Base-by-base conservation (phyloP, 2,329 filamentous ascomycete species). In the Colletotrichum salicis region DNA sequence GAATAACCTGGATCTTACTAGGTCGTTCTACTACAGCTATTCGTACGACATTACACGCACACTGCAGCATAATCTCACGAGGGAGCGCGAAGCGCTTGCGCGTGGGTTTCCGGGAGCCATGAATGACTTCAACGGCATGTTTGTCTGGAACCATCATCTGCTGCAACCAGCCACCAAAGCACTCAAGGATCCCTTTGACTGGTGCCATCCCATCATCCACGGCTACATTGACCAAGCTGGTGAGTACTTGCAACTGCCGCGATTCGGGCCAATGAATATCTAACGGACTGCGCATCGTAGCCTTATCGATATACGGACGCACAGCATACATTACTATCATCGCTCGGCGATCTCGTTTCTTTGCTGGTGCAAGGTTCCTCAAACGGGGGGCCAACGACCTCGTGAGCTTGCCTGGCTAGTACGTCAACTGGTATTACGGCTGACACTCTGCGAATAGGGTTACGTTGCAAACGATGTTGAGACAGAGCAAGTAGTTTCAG, bases 381-480 rank as follows among this genome's bases (percentile, higher is more conserved):
- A 99, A 99, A 82, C 91, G 96, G 70, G 96, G 96, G 37, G 93
- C 95, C 59, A 99, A 99, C 78, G 96, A 99, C 80, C 81, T 95
- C 68, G 86, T 87, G 82, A 59, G 79, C 74, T 58, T 15, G 37
- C 10, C 13, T 19, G 27, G 29, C 6, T 15, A 10, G n/a, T 19
- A 5, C 35, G 13, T 6, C 56, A 22, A n/a, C 10, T 22, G 1
- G 4, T 41, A 19, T 7, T 11, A 2, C 22, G 11, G 27, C 35
- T 73, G 56, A 74, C n/a, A n/a, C 19, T 19, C 15, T n/a, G 24
- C n/a, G 13, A 2, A 57, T 86, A 70, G 79, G 96, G 96, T 15
- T 97, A 97, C 79, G 96, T 99, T 66, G 97, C 96, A 64, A 99
- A 99, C 79, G 97, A 99, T 81, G 96, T 99, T 29, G 97, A 99